A percentile compares a stretch with the other conserved stretches of the same genome.
phyloP scores from a whole-genome alignment of 176 grass and related monocot species.

The Cymbopogon citratus region DNA sequence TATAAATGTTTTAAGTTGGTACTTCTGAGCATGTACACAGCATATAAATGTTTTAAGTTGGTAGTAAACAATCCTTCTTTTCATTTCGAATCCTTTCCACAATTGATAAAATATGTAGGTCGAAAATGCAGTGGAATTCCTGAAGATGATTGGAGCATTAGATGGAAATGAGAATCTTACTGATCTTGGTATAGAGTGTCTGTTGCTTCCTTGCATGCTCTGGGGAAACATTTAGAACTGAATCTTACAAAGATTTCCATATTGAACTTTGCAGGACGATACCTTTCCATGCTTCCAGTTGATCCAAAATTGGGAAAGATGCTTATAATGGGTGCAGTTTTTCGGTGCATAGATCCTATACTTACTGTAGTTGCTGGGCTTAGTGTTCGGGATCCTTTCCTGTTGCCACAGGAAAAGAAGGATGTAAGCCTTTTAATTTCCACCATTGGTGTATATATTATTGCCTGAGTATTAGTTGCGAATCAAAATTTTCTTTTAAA shows the following conservation, averaged over 20 bases:
- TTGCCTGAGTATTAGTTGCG: background rate
- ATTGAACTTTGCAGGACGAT: conserved; percentile 63
- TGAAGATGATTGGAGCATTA: conserved; percentile 93
- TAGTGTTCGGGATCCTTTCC: conserved; percentile 88
- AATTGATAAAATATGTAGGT: conserved; percentile 54
- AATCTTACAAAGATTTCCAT: conserved; percentile 17
- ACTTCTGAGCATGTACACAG: conserved; percentile 13
- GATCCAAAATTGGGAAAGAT: conserved; percentile 98
- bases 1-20: background rate
- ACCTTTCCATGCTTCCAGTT: conserved; percentile 94
- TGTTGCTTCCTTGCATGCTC: conserved; percentile 5
- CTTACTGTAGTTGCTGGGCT: conserved; percentile 83
- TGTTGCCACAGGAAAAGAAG: conserved; percentile 91
- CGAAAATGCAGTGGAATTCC: conserved; percentile 89
- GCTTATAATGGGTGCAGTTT: conserved; percentile 97
- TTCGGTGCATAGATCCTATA: conserved; percentile 85
- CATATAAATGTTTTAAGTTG: background rate
- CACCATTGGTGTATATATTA: conserved; percentile 2
- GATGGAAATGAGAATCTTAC: conserved; percentile 80
- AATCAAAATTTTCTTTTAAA: background rate
- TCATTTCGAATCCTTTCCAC: background rate
- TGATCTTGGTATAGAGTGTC: conserved; percentile 64
- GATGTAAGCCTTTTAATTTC: conserved; percentile 61
- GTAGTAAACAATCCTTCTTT: background rate
- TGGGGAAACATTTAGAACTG: conserved; percentile 11